Base-by-base conservation (phyloP, 1,139 yeast genomes). In the Keqinozyma sinolaborantium region DNA sequence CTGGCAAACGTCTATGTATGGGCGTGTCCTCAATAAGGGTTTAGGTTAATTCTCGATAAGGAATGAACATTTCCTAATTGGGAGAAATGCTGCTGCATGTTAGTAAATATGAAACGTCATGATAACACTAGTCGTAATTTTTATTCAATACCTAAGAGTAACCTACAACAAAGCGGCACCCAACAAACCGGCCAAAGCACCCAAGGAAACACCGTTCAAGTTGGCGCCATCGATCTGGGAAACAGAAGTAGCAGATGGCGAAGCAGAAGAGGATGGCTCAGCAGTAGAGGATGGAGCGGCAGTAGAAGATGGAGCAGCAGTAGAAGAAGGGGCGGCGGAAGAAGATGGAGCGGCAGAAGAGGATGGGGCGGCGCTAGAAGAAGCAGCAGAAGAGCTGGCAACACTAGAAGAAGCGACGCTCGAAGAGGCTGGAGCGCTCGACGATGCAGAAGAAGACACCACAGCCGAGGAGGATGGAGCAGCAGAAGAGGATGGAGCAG, bases 151-250 rank as follows among this genome's bases (percentile, higher is more conserved):
- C n/a, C n/a, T n/a, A 5, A 9, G 12, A 16, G 13, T 9, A 13
- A 31, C 37, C 41, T 60, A 71, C 41, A 73, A 55, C 42, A 74
- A 63, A 42, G 74, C 73, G 43, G 75, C 77, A 45, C 68, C 64
- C 24, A 70, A 56, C 35, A 74, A 58, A 51, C 79, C 81, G 33
- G 69, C 50, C 34, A 51, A 41, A 31, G 56, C 57, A 36, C 79
- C 80, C 31, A 72, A 52, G 24, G 75, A 61, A 35, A 71, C 54
- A 31, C 71, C 68, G 31, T 47, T 45, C 35, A 42, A 39, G 31
- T 47, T 54, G 45, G 64, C 63, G 45, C 56, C 61, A 34, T 36
- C 48, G 24, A 31, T 35, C 10, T 38, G 25, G 32, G 38, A 38
- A 23, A 45, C 30, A 15, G 52, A 28, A 10, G 44, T 33, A 15